These are phyloP conservation scores for Neofusicoccum cordaticola DNA, from an alignment of 2,329 filamentous ascomycete species.

Conservation along the genomic window DNA sequence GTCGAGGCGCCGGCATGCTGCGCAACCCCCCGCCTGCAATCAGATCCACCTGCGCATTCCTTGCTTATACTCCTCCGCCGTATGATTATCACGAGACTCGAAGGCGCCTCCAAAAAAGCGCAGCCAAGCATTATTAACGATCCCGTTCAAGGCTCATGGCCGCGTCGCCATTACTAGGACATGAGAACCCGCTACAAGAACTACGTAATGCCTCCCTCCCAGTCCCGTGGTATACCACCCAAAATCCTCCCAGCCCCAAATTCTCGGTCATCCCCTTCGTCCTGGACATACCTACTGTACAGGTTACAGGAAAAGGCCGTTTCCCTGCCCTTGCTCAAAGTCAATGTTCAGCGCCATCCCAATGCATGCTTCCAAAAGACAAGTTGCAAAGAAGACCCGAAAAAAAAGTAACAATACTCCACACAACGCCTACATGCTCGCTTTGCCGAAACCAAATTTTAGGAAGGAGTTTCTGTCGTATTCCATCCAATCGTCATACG, in stretches of 20 bases:
- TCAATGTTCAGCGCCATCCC: conserved; percentile 4
- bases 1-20: background rate
- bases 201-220: background rate
- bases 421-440: conserved; percentile 14
- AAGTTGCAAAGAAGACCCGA: background rate
- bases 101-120: background rate
- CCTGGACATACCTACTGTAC: background rate
- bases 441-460: conserved; percentile 3
- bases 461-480: background rate
- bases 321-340: background rate
- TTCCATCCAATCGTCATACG: conserved; percentile 8
- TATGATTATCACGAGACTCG: background rate
- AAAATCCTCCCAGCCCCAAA: background rate
- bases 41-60: background rate
- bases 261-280: background rate
- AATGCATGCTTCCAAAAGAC: background rate
- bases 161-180: background rate
- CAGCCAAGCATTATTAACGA: background rate
- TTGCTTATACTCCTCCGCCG: background rate
- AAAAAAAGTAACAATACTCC: background rate
- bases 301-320: background rate
- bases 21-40: background rate
- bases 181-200: background rate
- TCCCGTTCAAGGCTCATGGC: background rate
- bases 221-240: background rate